Percentiles rank a stretch among this genome's conserved stretches.
phyloP scores from a whole-genome alignment of 169 alveolate species.

The Eimeria sp. region DNA sequence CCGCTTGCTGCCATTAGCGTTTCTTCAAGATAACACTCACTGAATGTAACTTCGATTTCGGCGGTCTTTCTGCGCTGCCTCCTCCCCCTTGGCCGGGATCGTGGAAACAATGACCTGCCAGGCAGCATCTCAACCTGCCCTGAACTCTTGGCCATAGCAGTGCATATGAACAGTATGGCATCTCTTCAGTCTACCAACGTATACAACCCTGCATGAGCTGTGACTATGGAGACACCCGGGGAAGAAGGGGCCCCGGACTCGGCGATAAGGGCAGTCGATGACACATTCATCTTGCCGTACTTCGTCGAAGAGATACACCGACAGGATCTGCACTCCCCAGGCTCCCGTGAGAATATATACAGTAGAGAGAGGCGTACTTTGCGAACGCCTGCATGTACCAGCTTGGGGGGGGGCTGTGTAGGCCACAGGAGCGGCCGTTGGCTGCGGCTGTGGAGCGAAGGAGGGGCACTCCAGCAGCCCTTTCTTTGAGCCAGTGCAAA shows the following conservation, averaged over 20 bases:
- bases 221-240: conserved; percentile 28
- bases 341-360: background rate
- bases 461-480: background rate
- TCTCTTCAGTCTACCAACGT: background rate
- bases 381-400: background rate
- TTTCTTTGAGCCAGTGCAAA: background rate
- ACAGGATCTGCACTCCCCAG: conserved; percentile 13
- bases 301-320: conserved; percentile 43
- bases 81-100: background rate
- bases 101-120: background rate
- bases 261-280: conserved; percentile 54
- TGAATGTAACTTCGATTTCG: background rate
- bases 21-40: background rate
- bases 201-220: background rate
- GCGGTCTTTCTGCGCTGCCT: background rate
- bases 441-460: conserved; percentile 20
- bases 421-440: conserved; percentile 14
- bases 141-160: background rate
- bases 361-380: conserved; percentile 28
- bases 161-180: background rate
- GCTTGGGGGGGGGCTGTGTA: background rate
- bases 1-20: background rate
- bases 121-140: background rate
- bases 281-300: conserved; percentile 45
- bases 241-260: conserved; percentile 32